These are phyloP conservation scores for Fusarium luffae DNA, from an alignment of 2,329 filamentous ascomycete genomes.

Conservation along the genomic window DNA sequence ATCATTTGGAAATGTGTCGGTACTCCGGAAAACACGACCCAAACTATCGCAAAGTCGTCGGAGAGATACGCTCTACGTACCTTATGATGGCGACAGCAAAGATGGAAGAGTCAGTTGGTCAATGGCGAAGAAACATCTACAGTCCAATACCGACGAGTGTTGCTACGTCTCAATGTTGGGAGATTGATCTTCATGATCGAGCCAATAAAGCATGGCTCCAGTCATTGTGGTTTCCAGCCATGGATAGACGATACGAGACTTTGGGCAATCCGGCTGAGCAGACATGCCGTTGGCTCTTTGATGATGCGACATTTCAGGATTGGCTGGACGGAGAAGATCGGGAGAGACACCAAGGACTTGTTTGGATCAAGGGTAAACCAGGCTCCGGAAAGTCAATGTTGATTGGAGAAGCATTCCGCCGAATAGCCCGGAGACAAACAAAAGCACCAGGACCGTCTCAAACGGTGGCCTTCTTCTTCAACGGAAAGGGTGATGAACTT, in stretches of 20 bases:
- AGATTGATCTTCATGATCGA: background rate
- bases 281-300: background rate
- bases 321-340: background rate
- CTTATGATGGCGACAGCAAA: background rate
- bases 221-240: background rate
- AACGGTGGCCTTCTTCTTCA: background rate
- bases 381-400: background rate
- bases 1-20: constrained; percentile 23
- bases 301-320: background rate
- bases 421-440: too few relatives aligned
- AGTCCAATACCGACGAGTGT: background rate
- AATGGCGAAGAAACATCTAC: too few relatives aligned
- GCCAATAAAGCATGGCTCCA: background rate
- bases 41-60: constrained; percentile 24
- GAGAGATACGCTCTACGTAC: constrained; percentile 3
- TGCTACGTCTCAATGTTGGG: too few relatives aligned
- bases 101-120: background rate
- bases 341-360: too few relatives aligned
- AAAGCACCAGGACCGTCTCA: background rate
- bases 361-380: background rate
- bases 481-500: background rate
- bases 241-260: background rate
- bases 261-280: background rate
- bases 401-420: too few relatives aligned
- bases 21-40: constrained; percentile 1